Conservation (phyloP, 495 filamentous ascomycete species). For the Lasiosphaeria ovina region DNA sequence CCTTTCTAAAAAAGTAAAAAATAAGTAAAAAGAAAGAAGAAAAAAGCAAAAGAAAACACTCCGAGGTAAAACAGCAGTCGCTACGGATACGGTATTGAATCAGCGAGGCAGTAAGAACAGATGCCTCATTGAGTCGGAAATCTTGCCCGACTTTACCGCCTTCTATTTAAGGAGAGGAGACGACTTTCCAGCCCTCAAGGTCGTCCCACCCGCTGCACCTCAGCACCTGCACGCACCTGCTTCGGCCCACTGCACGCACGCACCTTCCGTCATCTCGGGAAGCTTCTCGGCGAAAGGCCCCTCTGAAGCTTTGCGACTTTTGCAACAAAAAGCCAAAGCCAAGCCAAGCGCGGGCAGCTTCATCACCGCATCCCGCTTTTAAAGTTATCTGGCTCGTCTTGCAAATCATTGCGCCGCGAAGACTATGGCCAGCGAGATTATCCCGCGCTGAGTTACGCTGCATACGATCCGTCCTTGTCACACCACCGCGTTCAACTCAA, state of each 20-base stretch:
- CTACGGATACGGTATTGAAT: not conserved
- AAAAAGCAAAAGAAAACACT: not conserved
- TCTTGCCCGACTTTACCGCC: too few relatives aligned
- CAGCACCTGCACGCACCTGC: too few relatives aligned
- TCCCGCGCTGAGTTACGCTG: conserved; percentile 6
- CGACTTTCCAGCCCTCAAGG: too few relatives aligned
- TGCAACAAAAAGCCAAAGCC: not conserved
- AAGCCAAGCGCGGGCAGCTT: too few relatives aligned
- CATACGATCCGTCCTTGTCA: not conserved
- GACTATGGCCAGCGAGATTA: not conserved
- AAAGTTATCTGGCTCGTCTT: too few relatives aligned
- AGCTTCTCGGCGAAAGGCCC: not conserved
- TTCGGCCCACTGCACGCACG: conserved; percentile 8
- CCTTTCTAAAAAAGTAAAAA: conserved; percentile 17
- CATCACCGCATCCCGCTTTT: too few relatives aligned
- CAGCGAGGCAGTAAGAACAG: not conserved
- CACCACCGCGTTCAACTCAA: not conserved
- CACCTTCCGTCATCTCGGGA: conserved; percentile 17
- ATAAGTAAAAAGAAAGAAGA: not conserved
- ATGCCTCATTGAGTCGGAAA: too few relatives aligned
- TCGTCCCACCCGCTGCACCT: too few relatives aligned
- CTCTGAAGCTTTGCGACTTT: conserved; percentile 8
- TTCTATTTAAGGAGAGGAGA: too few relatives aligned
- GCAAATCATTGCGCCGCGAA: not conserved
- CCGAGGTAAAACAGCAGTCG: not conserved